A percentile compares a stretch with the other conserved stretches of the same genome.
Conservation (phyloP, 2,329 filamentous ascomycete species). For the Exophiala viscosa region DNA sequence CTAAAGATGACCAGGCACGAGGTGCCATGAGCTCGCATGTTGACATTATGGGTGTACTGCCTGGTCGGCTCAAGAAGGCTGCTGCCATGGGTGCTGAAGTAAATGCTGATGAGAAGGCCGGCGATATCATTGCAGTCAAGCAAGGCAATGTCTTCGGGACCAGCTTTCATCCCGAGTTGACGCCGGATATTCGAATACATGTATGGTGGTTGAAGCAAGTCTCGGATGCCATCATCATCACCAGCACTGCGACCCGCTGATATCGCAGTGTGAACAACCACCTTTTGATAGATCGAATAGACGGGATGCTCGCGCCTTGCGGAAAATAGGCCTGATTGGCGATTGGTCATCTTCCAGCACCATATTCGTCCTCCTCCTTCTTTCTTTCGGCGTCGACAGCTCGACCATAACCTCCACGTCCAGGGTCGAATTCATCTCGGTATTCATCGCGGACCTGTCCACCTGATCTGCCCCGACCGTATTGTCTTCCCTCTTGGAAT, state of each 20-base stretch:
- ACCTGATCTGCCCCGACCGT: conserved; percentile 90
- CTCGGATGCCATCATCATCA: conserved; percentile 34
- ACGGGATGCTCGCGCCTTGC: neutral
- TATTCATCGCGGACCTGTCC: conserved; percentile 98
- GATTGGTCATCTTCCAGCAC: conserved; percentile 39
- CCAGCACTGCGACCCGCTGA: conserved; percentile 25
- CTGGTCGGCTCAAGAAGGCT: conserved; percentile 49
- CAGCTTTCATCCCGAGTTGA: conserved; percentile 94
- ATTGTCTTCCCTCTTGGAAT: conserved; percentile 93
- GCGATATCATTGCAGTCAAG: conserved; percentile 81
- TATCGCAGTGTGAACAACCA: neutral
- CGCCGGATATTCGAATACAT: conserved; percentile 81
- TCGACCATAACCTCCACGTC: conserved; percentile 81
- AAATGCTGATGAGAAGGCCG: conserved; percentile 40
- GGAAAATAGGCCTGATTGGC: neutral
- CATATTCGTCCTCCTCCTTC: conserved; percentile 59
- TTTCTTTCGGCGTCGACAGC: conserved; percentile 64
- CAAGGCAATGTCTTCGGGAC: conserved; percentile 92
- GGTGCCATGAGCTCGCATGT: conserved; percentile 48
- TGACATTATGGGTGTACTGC: conserved; percentile 57
- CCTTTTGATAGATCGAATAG: neutral
- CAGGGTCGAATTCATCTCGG: conserved; percentile 93
- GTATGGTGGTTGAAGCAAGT: conserved; percentile 86
- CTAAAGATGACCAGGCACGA: conserved; percentile 44
- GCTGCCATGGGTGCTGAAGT: conserved; percentile 43